Base-by-base conservation (phyloP, 495 filamentous ascomycete genomes). In the Penicillium ochrochloron region DNA sequence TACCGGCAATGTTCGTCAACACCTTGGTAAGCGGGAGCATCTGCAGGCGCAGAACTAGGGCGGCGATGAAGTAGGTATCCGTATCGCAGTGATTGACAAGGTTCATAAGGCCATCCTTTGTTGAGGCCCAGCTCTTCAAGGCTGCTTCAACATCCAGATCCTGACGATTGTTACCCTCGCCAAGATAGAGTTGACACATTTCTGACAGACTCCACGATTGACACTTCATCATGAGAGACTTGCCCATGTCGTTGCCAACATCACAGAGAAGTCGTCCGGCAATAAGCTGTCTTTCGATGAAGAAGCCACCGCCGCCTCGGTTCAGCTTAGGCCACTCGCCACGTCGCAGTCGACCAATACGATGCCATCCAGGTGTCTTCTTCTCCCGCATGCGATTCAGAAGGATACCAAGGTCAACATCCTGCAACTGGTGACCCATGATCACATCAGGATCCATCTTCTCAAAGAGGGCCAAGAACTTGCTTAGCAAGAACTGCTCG, bases 121-220 rank as follows among this genome's bases (percentile, higher is more conserved):
- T 88, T 7, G 83, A 85, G 1, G 92, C 93, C 94, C 92, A 97
- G 0, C 90, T 90, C 76, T 92, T 96, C 65, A 98, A 82, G 39
- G 91, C 93, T 51, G 79, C 86, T 63, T 97, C 95, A 66, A 88
- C 92, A 74, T 99, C 94, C 12, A 98, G 70, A 17, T 98, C 96
- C 35, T 89, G 84, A 21, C 95, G 88, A 27, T 77, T 79, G 69
- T 85, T 86, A 51, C 86, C 87, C 48, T 82, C 78, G 11, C 85
- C 89, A 9, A 99, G 88, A 64, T 97, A 94, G 27, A 97, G 83
- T 52, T 88, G 90, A 75, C 92, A 96, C 92, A 99, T 99, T 76
- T 99, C 95, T 0, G 92, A 95, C 75, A 99, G 82, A 77, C 89
- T 97, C 96, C 96, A 99, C 5, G 93, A 95, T 73, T 97, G 93